Conservation (phyloP, 2,329 filamentous ascomycete species). For the Diplodia corticola region DNA sequence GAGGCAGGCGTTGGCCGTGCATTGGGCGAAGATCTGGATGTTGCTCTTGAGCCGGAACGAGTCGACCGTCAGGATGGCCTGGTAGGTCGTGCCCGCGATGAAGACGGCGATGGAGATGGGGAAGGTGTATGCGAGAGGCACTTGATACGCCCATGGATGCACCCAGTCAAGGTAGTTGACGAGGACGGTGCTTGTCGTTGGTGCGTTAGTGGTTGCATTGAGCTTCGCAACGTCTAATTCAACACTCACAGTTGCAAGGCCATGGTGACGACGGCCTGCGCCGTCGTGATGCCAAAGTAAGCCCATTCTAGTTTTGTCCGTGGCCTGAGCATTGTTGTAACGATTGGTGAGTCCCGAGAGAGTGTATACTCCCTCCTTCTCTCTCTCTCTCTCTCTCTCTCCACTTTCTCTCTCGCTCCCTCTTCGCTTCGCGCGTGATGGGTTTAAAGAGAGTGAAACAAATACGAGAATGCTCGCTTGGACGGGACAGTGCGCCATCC, state of each 20-base stretch:
- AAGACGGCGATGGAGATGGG: slow-evolving; percentile 6
- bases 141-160: neutral
- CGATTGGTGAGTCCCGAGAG: neutral
- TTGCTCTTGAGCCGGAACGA: slow-evolving; percentile 31
- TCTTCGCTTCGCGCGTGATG: neutral
- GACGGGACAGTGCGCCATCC: neutral
- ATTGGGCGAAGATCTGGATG: slow-evolving; percentile 30
- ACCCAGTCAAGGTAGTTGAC: neutral
- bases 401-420: too few species aligned
- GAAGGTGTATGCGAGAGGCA: neutral
- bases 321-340: neutral
- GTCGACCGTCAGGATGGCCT: slow-evolving; percentile 29
- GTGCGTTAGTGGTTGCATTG: too few species aligned
- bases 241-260: neutral
- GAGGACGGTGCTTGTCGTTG: neutral
- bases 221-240: too few species aligned
- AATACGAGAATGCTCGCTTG: neutral
- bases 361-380: too few species aligned
- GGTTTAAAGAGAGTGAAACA: neutral
- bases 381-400: too few species aligned
- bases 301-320: neutral
- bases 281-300: neutral
- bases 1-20: slow-evolving; percentile 28
- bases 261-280: neutral
- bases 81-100: slow-evolving; percentile 29